phyloP scores from a whole-genome alignment of 768 basidiomycete species.

The Phlebiopsis gigantea region DNA sequence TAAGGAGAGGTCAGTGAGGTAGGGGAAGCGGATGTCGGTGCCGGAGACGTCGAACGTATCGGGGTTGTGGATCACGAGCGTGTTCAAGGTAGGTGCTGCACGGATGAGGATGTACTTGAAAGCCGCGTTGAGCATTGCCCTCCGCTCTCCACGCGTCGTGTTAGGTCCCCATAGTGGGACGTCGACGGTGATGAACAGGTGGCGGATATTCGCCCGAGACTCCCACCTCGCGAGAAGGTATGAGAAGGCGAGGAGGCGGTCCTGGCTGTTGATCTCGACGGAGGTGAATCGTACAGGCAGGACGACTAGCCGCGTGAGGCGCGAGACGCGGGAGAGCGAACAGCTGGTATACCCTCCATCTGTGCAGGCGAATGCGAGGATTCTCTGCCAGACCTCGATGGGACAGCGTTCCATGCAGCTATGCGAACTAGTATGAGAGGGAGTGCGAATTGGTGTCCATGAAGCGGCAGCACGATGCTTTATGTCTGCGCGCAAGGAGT shows the following conservation, averaged over 20 bases:
- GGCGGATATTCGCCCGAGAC: neutral
- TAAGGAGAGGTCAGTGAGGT: neutral
- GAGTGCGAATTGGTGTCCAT: neutral
- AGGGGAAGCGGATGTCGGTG: neutral
- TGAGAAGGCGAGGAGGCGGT: neutral
- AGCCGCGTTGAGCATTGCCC: neutral
- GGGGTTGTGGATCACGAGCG: neutral
- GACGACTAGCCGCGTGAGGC: neutral
- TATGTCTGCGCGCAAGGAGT: neutral
- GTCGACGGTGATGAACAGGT: neutral
- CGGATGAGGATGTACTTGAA: neutral
- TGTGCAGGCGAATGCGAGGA: neutral
- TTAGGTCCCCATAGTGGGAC: neutral
- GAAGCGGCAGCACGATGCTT: neutral
- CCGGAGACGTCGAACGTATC: neutral
- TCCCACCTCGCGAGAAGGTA: neutral
- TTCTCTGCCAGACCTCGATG: neutral
- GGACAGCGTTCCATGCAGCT: neutral
- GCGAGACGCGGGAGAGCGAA: neutral
- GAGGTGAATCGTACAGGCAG: neutral
- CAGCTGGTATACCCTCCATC: neutral
- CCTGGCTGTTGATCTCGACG: neutral
- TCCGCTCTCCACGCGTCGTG: neutral
- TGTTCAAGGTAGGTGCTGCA: too few species aligned
- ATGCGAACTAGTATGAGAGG: neutral